phyloP scores from a whole-genome alignment of 2,329 filamentous ascomycete genomes.

The Arthrobotrys entomopaga region DNA sequence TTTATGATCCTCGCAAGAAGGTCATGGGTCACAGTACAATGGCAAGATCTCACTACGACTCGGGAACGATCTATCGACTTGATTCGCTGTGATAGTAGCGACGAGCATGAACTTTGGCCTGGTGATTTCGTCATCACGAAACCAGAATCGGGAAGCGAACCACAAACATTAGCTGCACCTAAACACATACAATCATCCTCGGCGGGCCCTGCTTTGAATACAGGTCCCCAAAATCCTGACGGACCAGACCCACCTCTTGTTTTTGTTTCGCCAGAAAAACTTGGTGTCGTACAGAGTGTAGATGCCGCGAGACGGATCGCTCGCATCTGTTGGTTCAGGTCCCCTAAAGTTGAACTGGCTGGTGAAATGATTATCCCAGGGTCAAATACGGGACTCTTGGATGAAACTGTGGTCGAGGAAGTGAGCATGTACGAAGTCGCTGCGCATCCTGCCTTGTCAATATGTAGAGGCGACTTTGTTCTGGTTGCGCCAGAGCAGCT shows the following conservation, averaged over 20 bases:
- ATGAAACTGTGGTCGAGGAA: constrained; percentile 63
- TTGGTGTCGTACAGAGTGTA: constrained; percentile 70
- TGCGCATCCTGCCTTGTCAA: constrained; percentile 65
- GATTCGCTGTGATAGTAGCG: constrained; percentile 66
- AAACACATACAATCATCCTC: constrained; percentile 7
- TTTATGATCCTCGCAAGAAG: constrained; percentile 66
- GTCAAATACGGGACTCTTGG: constrained; percentile 63
- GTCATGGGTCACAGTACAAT: constrained; percentile 68
- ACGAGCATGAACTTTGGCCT: constrained; percentile 70
- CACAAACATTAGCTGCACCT: constrained; percentile 41
- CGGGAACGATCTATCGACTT: constrained; percentile 64
- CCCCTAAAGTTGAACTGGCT: constrained; percentile 61
- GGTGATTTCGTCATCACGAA: constrained; percentile 68
- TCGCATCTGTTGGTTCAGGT: constrained; percentile 67
- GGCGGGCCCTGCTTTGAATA: constrained; percentile 15
- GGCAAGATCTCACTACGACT: constrained; percentile 69
- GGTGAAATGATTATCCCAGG: constrained; percentile 62
- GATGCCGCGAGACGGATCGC: constrained; percentile 69
- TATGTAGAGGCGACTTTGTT: constrained; percentile 68
- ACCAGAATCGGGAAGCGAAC: constrained; percentile 60
- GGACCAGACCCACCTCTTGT: constrained; percentile 56
- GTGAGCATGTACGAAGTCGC: constrained; percentile 71
- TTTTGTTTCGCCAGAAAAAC: constrained; percentile 64
- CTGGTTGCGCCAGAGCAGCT: constrained; percentile 63
- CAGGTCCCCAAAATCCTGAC: constrained; percentile 10